A percentile compares a stretch with the other conserved stretches of the same genome.
Evolutionary conservation across 208 protist genomes (phyloP).

Genomic region (Naegleria fowleri): DNA sequence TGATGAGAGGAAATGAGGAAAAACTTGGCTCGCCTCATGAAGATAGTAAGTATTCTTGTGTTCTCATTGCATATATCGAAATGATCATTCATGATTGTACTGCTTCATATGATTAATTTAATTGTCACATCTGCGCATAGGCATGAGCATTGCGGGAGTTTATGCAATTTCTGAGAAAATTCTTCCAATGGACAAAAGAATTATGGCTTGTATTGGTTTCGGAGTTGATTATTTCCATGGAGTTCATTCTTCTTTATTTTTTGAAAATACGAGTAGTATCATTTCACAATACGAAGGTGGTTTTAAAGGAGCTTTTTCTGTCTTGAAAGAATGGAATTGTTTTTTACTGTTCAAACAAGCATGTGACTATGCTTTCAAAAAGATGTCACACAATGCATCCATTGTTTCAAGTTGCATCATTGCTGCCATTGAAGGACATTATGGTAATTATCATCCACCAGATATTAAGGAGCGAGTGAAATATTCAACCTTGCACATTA

Average conservation of each 20-base stretch:
- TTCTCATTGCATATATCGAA: too few relatives aligned
- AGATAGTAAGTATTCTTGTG: not conserved
- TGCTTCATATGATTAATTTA: too few relatives aligned
- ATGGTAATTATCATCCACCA: not conserved
- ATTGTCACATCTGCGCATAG: too few relatives aligned
- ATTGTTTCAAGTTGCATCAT: not conserved
- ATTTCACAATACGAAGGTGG: not conserved
- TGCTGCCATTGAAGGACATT: not conserved
- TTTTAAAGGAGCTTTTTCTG: not conserved
- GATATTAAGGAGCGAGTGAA: not conserved
- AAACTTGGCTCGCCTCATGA: not conserved
- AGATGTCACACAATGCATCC: not conserved
- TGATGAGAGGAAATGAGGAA: not conserved
- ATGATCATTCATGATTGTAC: too few relatives aligned
- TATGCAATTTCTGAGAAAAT: not conserved
- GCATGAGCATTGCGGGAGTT: not conserved
- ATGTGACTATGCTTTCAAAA: not conserved
- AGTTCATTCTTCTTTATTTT: not conserved
- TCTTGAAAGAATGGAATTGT: not conserved
- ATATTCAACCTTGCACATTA: not conserved
- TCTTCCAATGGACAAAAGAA: not conserved
- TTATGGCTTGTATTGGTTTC: not conserved
- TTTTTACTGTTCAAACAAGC: not conserved
- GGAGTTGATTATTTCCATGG: not conserved
- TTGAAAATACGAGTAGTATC: not conserved